phyloP scores from a whole-genome alignment of 768 basidiomycete genomes.

The Amanita thiersii region DNA sequence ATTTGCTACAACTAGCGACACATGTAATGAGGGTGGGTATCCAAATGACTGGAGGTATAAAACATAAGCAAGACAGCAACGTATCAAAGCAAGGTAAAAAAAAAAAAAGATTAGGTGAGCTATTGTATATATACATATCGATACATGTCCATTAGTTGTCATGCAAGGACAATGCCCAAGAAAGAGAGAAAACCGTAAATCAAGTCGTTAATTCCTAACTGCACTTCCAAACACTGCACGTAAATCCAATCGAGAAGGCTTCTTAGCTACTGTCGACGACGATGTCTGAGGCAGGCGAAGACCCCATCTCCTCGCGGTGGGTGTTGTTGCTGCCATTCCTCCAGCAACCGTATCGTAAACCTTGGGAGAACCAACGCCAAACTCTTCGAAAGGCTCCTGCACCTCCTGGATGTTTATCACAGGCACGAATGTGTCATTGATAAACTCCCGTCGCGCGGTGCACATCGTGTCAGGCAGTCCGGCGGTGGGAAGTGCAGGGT shows the following conservation, averaged over 20 bases:
- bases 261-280: not conserved
- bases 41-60: no score
- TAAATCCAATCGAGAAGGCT: constrained; percentile 2
- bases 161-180: no score
- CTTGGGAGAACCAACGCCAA: no score
- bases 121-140: no score
- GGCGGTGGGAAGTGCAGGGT: constrained; percentile 8
- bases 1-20: no score
- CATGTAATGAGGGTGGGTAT: no score
- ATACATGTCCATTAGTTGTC: no score
- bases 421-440: constrained; percentile 25
- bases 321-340: not conserved
- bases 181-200: not conserved
- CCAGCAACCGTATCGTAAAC: not conserved
- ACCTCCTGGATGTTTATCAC: no score
- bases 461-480: constrained; percentile 10
- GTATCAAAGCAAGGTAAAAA: no score
- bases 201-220: not conserved
- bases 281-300: not conserved
- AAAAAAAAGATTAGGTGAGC: no score
- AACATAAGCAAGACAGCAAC: no score
- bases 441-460: constrained; percentile 19
- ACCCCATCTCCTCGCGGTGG: not conserved
- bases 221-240: constrained; percentile 3
- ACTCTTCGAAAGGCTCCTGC: no score